Base-by-base conservation (phyloP, 306 rosid species). In the Castanopsis chinensis region DNA sequence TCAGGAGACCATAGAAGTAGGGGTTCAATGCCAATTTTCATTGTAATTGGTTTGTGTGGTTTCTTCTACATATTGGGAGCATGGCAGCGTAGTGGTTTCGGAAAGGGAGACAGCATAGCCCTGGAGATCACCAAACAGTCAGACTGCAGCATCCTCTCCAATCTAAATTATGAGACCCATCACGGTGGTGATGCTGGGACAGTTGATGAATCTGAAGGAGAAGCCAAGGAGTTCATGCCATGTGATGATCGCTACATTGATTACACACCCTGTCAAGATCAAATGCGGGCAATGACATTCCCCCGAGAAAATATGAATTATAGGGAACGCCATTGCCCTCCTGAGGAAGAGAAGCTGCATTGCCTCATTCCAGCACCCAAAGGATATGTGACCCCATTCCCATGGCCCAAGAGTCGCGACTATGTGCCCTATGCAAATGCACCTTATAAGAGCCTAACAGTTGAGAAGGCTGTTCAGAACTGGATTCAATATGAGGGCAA, bases 81-180 rank as follows among this genome's bases (percentile, higher is more conserved):
- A 15, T 93, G 97, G 97, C 92, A 93, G 81, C 85, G 92, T 80
- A 93, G 97, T 76, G 97, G 97, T 68, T 93, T 88, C 64, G 97
- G 97, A 57, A 93, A 93, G 79, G 97, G 97, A 68, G 97, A 93
- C 68, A 91, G 90, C 74, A 93, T 93, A 81, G 97, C 97, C 4
- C 69, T 84, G 80, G 88, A 87, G 87, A 79, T 93, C 61, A 89
- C 92, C 81, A 91, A 76, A 65, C 90, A 88, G 15, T 77, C 94
- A 4, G 96, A 93, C 78, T 93, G 97, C 83, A 89, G 89, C 76
- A 77, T 93, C 75, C 88, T 91, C 9, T 81, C 89, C 8, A 89
- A 88, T 80, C 58, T 93, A 37, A 92, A 88, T 77, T 92, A 91
- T 58, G 92, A 91, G 77, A 88, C 96, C 68, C 97, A 89, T 86